Base-by-base conservation (phyloP, 148 eudicot species). In the Diospyros lotus region DNA sequence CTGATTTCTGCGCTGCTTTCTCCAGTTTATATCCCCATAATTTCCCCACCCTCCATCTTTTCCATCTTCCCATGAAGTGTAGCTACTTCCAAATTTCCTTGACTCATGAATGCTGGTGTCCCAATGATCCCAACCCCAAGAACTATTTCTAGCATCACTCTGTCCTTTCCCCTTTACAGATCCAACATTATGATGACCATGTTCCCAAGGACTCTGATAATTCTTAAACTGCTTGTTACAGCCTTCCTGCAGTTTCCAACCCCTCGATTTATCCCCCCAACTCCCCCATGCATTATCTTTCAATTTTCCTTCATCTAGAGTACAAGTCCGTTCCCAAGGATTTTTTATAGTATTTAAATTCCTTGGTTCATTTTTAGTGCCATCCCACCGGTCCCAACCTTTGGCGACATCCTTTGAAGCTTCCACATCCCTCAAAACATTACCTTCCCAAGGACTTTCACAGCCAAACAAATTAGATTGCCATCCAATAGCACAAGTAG, bases 381-480 rank as follows among this genome's bases (percentile, higher is more conserved):
- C 71, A 75, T 75, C 76, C 77, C 75, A 58, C n/a, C 62, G 77
- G 72, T 75, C 77, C 86, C 86, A 83, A 54, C 76, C 83, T 58
- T 76, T 42, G 64, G 80, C 45, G 45, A 72, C 72, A 63, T 81
- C 73, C 72, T 82, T 72, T 61, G 50, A 63, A 39, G 68, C 53
- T 52, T 40, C 69, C 45, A 43, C 52, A 73, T 73, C 83, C 81
- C 77, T 77, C 73, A 18, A 39, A 75, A 50, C 17, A 75, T 79
- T 69, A 70, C 48, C 58, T 71, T 83, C 80, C 87, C 87, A 88
- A 71, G 81, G 89, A 80, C 83, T 73, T 40, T 69, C 68, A 54
- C 7, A 61, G 56, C 70, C 51, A 68, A 59, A 73, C 1, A 75
- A 72, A 69, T 75, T 70, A 12, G 18, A 69, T 11, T 72, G 52